Conservation (phyloP, 306 rosid species). For the Parietaria judaica region DNA sequence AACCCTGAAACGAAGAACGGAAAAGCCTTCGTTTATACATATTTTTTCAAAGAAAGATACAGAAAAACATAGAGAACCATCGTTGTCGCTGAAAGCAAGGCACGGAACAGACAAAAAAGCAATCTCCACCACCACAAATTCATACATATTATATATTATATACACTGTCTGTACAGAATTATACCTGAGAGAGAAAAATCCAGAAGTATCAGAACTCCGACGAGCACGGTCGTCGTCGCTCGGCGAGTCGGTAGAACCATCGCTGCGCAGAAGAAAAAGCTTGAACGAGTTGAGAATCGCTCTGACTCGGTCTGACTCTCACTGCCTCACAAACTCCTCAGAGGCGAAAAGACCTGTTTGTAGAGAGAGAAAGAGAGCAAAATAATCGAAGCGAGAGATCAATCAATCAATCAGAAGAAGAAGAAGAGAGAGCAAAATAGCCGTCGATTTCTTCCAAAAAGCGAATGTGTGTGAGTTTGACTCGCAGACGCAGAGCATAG, state of each 20-base stretch:
- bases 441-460: constrained; percentile 38
- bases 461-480: constrained; percentile 19
- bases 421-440: constrained; percentile 11
- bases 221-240: constrained; percentile 6
- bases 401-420: no score
- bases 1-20: constrained; percentile 25
- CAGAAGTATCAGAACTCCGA: constrained; percentile 8
- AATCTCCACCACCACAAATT: neutral
- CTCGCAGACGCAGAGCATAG: constrained; percentile 9
- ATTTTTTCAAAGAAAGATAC: no score
- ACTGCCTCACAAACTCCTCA: neutral
- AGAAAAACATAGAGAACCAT: constrained; percentile 7
- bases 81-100: constrained; percentile 14
- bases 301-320: neutral
- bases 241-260: constrained; percentile 6
- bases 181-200: constrained; percentile 29
- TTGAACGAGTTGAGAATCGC: neutral
- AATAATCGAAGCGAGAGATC: neutral
- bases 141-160: neutral
- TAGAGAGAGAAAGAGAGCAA: neutral
- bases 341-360: neutral
- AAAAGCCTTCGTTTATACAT: no score
- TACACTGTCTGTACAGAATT: constrained; percentile 2
- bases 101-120: constrained; percentile 9
- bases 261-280: neutral